phyloP scores from a whole-genome alignment of 1,139 yeast species.

The Diutina siamensis region DNA sequence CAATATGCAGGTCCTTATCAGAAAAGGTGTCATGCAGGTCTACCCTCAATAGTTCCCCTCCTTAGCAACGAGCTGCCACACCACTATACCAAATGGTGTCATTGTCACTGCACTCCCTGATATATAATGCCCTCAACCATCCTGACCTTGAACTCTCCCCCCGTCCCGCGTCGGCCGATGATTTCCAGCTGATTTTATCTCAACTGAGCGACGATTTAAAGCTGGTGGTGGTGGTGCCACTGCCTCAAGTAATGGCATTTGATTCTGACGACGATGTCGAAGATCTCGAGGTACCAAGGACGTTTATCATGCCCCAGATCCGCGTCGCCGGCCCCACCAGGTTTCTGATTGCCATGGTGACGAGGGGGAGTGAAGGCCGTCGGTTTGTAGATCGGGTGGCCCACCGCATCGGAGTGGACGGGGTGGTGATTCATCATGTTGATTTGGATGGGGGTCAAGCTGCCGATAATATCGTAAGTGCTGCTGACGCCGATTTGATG shows the following conservation, averaged over 20 bases:
- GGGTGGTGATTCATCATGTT: not conserved
- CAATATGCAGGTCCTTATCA: not conserved
- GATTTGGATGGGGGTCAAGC: not conserved
- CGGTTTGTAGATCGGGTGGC: conserved; percentile 10
- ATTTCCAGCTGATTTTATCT: conserved; percentile 6
- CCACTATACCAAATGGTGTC: not conserved
- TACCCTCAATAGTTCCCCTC: not conserved
- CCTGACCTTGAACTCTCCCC: conserved; percentile 28
- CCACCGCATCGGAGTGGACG: not conserved
- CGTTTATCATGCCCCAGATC: conserved; percentile 30
- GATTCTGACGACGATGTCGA: conserved; percentile 33
- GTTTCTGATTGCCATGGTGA: conserved; percentile 8
- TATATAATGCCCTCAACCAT: conserved; percentile 27
- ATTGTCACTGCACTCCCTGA: conserved; percentile 7
- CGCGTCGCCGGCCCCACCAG: conserved; percentile 12
- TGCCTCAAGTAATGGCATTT: conserved; percentile 23
- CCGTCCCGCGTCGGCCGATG: conserved; percentile 8
- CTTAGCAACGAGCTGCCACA: not conserved
- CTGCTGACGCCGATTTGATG: conserved; percentile 15
- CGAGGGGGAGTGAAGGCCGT: conserved; percentile 14
- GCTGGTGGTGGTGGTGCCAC: conserved; percentile 10
- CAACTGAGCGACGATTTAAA: conserved; percentile 8
- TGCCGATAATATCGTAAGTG: not conserved
- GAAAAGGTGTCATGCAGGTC: conserved; percentile 5
- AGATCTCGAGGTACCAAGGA: conserved; percentile 13